These are phyloP conservation scores for Phaeosphaeriaceae sp. DNA, from an alignment of 2,329 filamentous ascomycete genomes.

Conservation along the genomic window DNA sequence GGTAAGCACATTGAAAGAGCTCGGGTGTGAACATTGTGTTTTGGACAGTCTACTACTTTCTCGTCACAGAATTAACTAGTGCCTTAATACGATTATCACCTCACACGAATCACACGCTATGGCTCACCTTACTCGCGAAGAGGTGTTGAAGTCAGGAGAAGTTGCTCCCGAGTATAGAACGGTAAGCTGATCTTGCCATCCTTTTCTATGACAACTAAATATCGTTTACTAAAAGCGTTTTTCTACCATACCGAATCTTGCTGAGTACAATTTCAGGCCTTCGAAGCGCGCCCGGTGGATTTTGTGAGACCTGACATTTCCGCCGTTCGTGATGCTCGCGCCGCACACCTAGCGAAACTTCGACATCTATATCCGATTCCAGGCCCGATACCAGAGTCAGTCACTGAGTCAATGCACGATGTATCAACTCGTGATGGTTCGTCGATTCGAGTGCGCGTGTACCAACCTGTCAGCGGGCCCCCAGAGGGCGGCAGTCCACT, in stretches of 20 bases:
- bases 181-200: conserved; percentile 10
- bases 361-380: conserved; percentile 41
- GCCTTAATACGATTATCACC: too few relatives aligned
- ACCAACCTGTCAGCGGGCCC: conserved; percentile 29
- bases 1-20: too few relatives aligned
- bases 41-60: too few relatives aligned
- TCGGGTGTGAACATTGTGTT: too few relatives aligned
- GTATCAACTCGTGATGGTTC: conserved; percentile 33
- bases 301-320: conserved; percentile 25
- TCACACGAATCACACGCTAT: conserved; percentile 15
- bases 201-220: background rate
- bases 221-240: too few relatives aligned
- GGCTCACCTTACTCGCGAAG: conserved; percentile 37
- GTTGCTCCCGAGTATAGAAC: conserved; percentile 27
- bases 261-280: conserved; percentile 20
- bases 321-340: conserved; percentile 26
- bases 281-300: conserved; percentile 29
- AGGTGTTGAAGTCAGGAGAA: conserved; percentile 29
- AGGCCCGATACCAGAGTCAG: conserved; percentile 36
- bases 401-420: conserved; percentile 35
- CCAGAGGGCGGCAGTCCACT: conserved; percentile 32
- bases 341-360: conserved; percentile 33
- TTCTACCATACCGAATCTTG: background rate
- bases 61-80: too few relatives aligned
- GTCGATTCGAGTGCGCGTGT: conserved; percentile 34